These are phyloP conservation scores for Aspergillus aculeatus DNA, from an alignment of 2,329 filamentous ascomycete genomes.

Conservation along the genomic window DNA sequence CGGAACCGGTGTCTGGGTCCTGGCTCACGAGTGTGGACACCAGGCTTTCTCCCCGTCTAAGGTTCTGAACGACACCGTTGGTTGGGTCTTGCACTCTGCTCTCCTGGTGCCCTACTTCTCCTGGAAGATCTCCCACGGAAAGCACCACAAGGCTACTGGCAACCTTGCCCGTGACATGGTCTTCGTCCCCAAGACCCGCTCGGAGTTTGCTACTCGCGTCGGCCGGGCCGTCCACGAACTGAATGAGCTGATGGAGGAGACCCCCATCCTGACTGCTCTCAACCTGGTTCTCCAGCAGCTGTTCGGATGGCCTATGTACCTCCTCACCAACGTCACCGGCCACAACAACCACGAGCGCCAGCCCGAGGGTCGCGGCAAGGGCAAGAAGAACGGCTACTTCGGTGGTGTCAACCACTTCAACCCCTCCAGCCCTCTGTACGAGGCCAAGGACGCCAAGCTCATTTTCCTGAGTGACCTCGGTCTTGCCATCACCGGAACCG, in stretches of 20 bases:
- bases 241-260: conserved; percentile 88
- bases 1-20: conserved; percentile 90
- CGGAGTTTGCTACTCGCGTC: conserved; percentile 72
- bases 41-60: conserved; percentile 94
- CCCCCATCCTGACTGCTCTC: conserved; percentile 75
- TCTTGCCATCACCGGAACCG: conserved; percentile 60
- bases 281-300: conserved; percentile 82
- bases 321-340: conserved; percentile 87
- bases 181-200: conserved; percentile 89
- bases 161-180: conserved; percentile 99
- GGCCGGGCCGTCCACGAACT: conserved; percentile 78
- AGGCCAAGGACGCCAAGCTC: conserved; percentile 83
- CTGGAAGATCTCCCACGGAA: conserved; percentile 98
- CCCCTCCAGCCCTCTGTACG: conserved; percentile 83
- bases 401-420: conserved; percentile 93
- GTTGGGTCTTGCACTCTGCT: conserved; percentile 84
- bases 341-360: conserved; percentile 93
- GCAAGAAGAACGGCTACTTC: conserved; percentile 80
- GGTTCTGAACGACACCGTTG: conserved; percentile 84
- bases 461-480: conserved; percentile 87
- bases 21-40: conserved; percentile 97
- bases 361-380: conserved; percentile 86
- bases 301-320: conserved; percentile 88
- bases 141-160: conserved; percentile 99
- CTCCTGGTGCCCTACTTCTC: conserved; percentile 96